Conservation (phyloP, 169 alveolate genomes). For the Plasmodium sp. region DNA sequence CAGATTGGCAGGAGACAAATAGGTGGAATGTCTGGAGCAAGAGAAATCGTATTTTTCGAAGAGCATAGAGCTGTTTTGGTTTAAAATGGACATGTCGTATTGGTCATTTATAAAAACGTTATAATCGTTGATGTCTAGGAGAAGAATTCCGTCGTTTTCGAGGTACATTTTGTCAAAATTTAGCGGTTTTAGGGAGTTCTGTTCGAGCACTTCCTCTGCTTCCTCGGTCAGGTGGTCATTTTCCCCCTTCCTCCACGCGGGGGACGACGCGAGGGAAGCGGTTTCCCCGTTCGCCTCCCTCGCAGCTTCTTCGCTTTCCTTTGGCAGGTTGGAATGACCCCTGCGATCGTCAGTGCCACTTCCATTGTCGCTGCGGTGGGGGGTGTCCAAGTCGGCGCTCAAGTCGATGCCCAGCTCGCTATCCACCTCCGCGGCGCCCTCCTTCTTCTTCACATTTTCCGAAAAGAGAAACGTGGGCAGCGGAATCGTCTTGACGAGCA, state of each 20-base stretch:
- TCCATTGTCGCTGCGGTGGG: neutral
- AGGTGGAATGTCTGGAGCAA: conserved; percentile 9
- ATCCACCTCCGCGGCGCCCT: neutral
- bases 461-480: conserved; percentile 55
- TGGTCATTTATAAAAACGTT: conserved; percentile 55
- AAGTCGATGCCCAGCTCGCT: too few species aligned
- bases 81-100: conserved; percentile 17
- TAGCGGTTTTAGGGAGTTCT: conserved; percentile 7
- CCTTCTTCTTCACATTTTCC: conserved; percentile 26
- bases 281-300: neutral
- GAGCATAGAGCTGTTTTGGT: conserved; percentile 25
- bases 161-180: conserved; percentile 56
- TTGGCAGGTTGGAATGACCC: neutral
- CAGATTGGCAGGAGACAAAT: conserved; percentile 11
- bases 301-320: neutral
- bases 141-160: conserved; percentile 63
- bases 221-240: neutral
- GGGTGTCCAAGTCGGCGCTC: neutral
- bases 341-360: neutral
- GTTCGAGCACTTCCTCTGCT: neutral
- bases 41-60: conserved; percentile 58
- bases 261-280: neutral
- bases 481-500: conserved; percentile 47
- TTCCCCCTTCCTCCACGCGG: neutral
- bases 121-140: conserved; percentile 58